These are phyloP conservation scores for Neopestalotiopsis clavispora DNA, from an alignment of 2,329 filamentous ascomycete genomes.

Conservation along the genomic window DNA sequence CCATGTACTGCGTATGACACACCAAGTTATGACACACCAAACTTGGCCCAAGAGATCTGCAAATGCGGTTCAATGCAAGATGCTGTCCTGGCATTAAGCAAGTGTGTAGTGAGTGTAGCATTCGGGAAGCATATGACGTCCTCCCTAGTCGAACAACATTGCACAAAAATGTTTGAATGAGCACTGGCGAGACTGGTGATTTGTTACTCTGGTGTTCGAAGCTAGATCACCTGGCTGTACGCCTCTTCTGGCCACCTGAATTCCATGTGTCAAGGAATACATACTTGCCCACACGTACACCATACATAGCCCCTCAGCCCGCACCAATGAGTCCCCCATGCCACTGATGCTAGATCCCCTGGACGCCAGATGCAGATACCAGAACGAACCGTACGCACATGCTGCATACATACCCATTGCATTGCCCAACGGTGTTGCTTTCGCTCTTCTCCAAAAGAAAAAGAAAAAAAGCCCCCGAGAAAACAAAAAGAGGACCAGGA, in stretches of 20 bases:
- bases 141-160: not conserved
- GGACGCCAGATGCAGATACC: not conserved
- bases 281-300: not conserved
- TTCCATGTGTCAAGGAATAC: not conserved
- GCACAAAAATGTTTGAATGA: not conserved
- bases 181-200: not conserved
- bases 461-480: not conserved
- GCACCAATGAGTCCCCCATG: no score
- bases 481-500: not conserved
- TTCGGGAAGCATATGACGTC: conserved; percentile 2
- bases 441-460: not conserved
- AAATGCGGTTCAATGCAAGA: conserved; percentile 5
- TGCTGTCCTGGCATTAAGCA: not conserved
- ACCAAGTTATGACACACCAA: no score
- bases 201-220: not conserved
- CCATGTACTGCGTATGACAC: no score
- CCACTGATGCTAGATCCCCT: not conserved
- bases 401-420: not conserved
- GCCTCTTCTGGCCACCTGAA: not conserved
- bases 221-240: not conserved
- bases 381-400: not conserved
- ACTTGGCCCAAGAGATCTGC: conserved; percentile 6
- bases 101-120: not conserved
- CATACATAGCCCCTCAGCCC: not conserved
- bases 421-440: not conserved